phyloP scores from a whole-genome alignment of 1,284 basidiomycete species.

The Leccinum huronense region DNA sequence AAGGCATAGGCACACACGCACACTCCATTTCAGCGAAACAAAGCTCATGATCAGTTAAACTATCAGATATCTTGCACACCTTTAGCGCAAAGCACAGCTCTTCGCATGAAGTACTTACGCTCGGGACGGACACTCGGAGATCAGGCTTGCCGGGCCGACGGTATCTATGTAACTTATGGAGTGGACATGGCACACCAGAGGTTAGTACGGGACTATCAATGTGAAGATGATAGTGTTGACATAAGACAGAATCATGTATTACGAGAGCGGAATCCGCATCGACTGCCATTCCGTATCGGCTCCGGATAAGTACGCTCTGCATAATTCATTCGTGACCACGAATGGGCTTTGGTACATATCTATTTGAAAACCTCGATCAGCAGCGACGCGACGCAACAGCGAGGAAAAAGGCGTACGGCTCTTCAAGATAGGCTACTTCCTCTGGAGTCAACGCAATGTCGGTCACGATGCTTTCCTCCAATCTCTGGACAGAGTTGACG shows the following conservation, averaged over 20 bases:
- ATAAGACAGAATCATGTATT: no score
- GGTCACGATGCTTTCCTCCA: not conserved
- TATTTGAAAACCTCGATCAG: conserved; percentile 9
- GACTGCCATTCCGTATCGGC: no score
- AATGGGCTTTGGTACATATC: conserved; percentile 22
- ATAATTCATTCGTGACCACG: conserved; percentile 19
- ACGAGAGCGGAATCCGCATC: no score
- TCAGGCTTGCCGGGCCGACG: conserved; percentile 27
- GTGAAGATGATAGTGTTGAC: no score
- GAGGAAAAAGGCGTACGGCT: conserved; percentile 24
- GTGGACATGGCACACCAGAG: conserved; percentile 6
- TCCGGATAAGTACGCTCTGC: no score
- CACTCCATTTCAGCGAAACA: not conserved
- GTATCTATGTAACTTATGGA: conserved; percentile 34
- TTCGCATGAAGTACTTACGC: no score
- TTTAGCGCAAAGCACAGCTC: not conserved
- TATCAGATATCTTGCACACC: no score
- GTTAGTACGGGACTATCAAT: no score
- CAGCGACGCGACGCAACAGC: not conserved
- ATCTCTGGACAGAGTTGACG: conserved; percentile 7
- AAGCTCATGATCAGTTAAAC: not conserved
- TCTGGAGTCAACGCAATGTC: conserved; percentile 13
- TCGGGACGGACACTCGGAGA: not conserved
- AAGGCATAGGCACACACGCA: not conserved
- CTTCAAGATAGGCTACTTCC: conserved; percentile 33